Percentiles rank a stretch among this genome's conserved stretches.
Evolutionary conservation across 352 stramenopile genomes (phyloP).

Genomic region (Paralagenidium karlingii): DNA sequence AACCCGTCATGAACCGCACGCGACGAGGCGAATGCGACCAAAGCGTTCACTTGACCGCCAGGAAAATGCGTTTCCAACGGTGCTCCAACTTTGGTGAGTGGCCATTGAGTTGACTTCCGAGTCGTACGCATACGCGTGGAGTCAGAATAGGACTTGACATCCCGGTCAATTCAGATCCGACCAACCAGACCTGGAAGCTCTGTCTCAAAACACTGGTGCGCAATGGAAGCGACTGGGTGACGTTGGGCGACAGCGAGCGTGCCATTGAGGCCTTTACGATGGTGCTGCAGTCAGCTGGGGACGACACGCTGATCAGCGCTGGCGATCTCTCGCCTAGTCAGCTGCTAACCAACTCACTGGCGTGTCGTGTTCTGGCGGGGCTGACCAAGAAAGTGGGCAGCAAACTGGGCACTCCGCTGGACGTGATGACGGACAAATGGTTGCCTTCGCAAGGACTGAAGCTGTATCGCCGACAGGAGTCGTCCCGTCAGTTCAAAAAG

Average conservation of each 20-base stretch:
- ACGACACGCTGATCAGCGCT: constrained; percentile 35
- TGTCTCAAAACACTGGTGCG: constrained; percentile 54
- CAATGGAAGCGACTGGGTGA: constrained; percentile 56
- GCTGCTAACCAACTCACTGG: constrained; percentile 53
- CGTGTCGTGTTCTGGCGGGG: constrained; percentile 56
- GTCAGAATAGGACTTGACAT: not conserved
- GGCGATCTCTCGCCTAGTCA: constrained; percentile 22
- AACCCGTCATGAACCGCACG: constrained; percentile 66
- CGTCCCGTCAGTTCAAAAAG: too few relatives aligned
- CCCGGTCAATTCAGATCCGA: constrained; percentile 31
- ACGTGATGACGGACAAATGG: constrained; percentile 81
- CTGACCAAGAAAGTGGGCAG: constrained; percentile 79
- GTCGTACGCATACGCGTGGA: not conserved
- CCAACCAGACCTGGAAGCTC: constrained; percentile 47
- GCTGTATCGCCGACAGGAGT: too few relatives aligned
- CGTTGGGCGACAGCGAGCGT: constrained; percentile 47
- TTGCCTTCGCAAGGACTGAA: constrained; percentile 22
- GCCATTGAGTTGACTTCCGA: not conserved
- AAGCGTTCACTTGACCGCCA: constrained; percentile 43
- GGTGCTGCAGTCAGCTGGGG: constrained; percentile 25
- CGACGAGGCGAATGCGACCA: constrained; percentile 57
- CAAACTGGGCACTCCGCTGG: constrained; percentile 59
- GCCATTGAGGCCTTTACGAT: constrained; percentile 53
- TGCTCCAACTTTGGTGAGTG: constrained; percentile 54
- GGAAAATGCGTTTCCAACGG: constrained; percentile 51